Conservation (phyloP, 2,329 filamentous ascomycete genomes). For the Exophiala calicioides region DNA sequence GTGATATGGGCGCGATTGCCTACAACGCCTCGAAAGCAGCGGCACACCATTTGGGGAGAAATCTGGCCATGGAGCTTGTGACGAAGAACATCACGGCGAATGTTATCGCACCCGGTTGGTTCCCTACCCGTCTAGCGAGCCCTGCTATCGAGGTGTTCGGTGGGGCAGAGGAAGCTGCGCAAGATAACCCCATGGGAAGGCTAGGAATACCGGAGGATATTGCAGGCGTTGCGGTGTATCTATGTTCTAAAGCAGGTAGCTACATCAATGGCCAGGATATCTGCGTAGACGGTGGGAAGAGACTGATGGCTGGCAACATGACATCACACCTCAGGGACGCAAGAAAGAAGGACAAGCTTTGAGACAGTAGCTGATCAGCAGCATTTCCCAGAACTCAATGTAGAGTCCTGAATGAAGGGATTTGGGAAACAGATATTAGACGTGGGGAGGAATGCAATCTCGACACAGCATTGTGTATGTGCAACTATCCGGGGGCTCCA, state of each 20-base stretch:
- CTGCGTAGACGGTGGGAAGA: conserved; percentile 59
- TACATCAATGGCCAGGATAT: conserved; percentile 68
- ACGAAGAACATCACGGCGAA: conserved; percentile 42
- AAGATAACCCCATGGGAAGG: conserved; percentile 64
- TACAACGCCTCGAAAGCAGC: conserved; percentile 43
- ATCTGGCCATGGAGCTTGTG: conserved; percentile 42
- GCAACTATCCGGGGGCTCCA: too few relatives aligned
- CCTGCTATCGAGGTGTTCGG: conserved; percentile 6
- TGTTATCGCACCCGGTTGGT: conserved; percentile 41
- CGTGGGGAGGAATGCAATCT: too few relatives aligned
- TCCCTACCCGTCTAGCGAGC: conserved; percentile 5
- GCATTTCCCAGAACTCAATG: too few relatives aligned
- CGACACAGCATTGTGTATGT: too few relatives aligned
- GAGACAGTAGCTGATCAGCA: neutral
- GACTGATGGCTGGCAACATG: neutral
- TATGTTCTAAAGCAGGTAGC: conserved; percentile 66
- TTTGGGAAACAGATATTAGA: too few relatives aligned
- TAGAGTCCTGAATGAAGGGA: too few relatives aligned
- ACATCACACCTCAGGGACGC: neutral
- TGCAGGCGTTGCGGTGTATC: conserved; percentile 69
- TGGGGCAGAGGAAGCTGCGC: conserved; percentile 17
- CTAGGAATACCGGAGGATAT: conserved; percentile 70
- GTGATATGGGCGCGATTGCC: conserved; percentile 2
- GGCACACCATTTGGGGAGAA: conserved; percentile 40
- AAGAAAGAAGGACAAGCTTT: neutral